Evolutionary conservation across 1,139 yeast species (phyloP).

Genomic region (Debaryomyces sp.): DNA sequence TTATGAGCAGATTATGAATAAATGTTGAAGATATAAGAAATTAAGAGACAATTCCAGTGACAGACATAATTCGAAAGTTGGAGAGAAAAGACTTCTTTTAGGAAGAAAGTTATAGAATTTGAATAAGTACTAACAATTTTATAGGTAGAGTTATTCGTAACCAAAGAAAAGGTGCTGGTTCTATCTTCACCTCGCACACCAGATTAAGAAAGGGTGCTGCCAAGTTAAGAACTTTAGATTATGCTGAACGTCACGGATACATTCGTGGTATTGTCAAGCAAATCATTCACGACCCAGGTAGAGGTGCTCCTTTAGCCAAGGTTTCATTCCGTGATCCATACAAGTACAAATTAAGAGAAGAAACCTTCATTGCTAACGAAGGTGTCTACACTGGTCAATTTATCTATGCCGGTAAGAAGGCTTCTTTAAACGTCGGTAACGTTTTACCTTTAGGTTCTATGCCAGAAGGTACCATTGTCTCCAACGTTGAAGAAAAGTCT

Average conservation of each 20-base stretch:
- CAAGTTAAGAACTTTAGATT: conserved; percentile 98
- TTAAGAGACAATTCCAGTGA: neutral
- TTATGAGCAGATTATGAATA: neutral
- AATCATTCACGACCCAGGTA: conserved; percentile 98
- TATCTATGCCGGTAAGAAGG: conserved; percentile 98
- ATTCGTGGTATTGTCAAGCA: conserved; percentile 98
- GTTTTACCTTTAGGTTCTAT: conserved; percentile 94
- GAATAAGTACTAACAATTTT: conserved; percentile 12
- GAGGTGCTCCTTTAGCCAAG: conserved; percentile 99
- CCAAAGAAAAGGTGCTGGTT: conserved; percentile 99
- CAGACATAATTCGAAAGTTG: neutral
- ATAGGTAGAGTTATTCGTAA: conserved; percentile 99
- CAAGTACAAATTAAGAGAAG: conserved; percentile 97
- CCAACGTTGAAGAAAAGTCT: conserved; percentile 98
- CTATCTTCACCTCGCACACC: conserved; percentile 99
- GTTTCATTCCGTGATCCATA: conserved; percentile 99
- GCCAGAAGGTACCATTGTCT: conserved; percentile 99
- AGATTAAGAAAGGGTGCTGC: conserved; percentile 99
- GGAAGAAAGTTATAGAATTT: neutral
- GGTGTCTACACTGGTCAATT: conserved; percentile 99
- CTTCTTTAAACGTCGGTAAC: conserved; percentile 97
- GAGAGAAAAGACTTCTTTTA: neutral
- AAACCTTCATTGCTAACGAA: conserved; percentile 98
- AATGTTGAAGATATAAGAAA: neutral
- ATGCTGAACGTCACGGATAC: conserved; percentile 99